A percentile compares a stretch with the other conserved stretches of the same genome.
phyloP scores from a whole-genome alignment of 2,329 filamentous ascomycete genomes.

The Neodidymelliopsis sp. region DNA sequence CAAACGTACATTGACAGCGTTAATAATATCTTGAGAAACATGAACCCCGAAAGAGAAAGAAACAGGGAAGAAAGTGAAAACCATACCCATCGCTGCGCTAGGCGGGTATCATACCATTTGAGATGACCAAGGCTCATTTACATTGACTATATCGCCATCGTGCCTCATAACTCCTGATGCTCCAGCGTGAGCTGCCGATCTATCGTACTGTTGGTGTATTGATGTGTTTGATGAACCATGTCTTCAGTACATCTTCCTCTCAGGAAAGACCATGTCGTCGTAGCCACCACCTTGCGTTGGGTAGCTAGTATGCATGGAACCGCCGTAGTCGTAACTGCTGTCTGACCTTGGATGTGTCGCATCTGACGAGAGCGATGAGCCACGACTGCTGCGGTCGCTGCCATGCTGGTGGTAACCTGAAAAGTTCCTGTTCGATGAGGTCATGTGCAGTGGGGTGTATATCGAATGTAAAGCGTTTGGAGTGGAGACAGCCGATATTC shows the following conservation, averaged over 20 bases:
- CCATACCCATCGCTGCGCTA: slow-evolving; percentile 31
- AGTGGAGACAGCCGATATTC: slow-evolving; percentile 58
- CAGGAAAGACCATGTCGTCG: slow-evolving; percentile 48
- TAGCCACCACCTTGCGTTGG: slow-evolving; percentile 34
- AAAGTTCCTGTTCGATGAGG: slow-evolving; percentile 32
- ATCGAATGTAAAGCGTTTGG: slow-evolving; percentile 38
- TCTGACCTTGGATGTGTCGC: slow-evolving; percentile 31
- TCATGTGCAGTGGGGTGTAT: slow-evolving; percentile 31
- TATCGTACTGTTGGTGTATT: not conserved
- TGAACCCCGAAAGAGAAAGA: slow-evolving; percentile 3
- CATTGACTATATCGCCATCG: not conserved
- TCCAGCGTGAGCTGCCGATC: slow-evolving; percentile 1
- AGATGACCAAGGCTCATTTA: slow-evolving; percentile 13
- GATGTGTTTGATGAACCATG: not conserved
- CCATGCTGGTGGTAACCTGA: slow-evolving; percentile 33
- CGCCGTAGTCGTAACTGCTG: slow-evolving; percentile 43
- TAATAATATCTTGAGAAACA: not conserved
- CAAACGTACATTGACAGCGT: slow-evolving; percentile 2
- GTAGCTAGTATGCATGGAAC: slow-evolving; percentile 35
- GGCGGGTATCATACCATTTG: slow-evolving; percentile 20
- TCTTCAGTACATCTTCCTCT: slow-evolving; percentile 43
- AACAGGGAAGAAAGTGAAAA: slow-evolving; percentile 6
- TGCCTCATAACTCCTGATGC: slow-evolving; percentile 9
- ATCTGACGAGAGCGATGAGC: slow-evolving; percentile 47
- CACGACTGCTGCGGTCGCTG: slow-evolving; percentile 46